Conservation (phyloP, 2,329 filamentous ascomycete genomes). For the Alternaria atra region DNA sequence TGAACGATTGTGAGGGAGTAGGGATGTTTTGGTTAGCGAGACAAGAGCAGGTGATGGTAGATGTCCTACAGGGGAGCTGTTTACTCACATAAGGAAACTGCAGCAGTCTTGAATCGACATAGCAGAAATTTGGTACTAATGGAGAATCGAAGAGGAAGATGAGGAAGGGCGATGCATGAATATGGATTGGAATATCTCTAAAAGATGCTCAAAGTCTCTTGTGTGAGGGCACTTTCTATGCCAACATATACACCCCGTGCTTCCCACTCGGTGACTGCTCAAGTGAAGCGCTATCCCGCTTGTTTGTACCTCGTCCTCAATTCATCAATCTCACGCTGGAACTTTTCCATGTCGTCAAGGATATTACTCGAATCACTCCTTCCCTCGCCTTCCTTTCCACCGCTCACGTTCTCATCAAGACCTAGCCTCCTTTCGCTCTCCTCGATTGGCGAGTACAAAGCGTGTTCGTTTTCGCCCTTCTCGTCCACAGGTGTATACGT, state of each 20-base stretch:
- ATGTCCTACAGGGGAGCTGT: too few relatives aligned
- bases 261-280: background rate
- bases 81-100: too few relatives aligned
- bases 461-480: conserved; percentile 29
- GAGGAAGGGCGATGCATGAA: background rate
- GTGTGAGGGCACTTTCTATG: background rate
- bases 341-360: conserved; percentile 51
- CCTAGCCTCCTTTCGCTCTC: conserved; percentile 33
- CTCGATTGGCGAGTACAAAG: conserved; percentile 40
- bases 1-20: too few relatives aligned
- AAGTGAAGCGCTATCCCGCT: background rate
- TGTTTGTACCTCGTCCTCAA: conserved; percentile 42
- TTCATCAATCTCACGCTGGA: conserved; percentile 52
- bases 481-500: conserved; percentile 35
- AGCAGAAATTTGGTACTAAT: too few relatives aligned
- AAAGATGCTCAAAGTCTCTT: background rate
- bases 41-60: too few relatives aligned
- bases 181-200: background rate
- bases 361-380: conserved; percentile 40
- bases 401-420: background rate
- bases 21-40: too few relatives aligned
- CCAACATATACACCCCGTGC: background rate
- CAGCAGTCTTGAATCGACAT: too few relatives aligned
- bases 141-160: background rate
- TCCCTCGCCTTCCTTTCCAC: background rate